These are phyloP conservation scores for Lithocarpus polystachyus DNA, from an alignment of 306 rosid genomes.

Conservation along the genomic window DNA sequence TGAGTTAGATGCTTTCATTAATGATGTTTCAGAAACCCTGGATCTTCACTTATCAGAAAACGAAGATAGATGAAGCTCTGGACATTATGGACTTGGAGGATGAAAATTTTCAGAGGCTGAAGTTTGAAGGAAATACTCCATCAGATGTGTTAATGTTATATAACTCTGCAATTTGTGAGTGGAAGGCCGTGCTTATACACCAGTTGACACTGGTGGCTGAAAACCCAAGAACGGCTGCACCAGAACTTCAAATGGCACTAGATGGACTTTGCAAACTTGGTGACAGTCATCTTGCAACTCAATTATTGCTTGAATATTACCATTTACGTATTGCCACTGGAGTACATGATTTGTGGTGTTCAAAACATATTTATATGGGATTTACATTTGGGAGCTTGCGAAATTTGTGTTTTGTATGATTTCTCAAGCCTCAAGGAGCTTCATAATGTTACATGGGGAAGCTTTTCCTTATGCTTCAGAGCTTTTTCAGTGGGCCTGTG, in stretches of 20 bases:
- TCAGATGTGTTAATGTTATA: slow-evolving; percentile 29
- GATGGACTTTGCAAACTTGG: slow-evolving; percentile 56
- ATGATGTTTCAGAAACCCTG: slow-evolving; percentile 50
- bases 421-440: slow-evolving; percentile 62
- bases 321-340: slow-evolving; percentile 42
- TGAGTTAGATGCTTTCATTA: slow-evolving; percentile 41
- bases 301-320: slow-evolving; percentile 50
- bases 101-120: slow-evolving; percentile 40
- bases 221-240: slow-evolving; percentile 36
- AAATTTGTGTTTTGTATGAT: slow-evolving; percentile 64
- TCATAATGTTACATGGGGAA: slow-evolving; percentile 56
- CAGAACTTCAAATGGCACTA: slow-evolving; percentile 50
- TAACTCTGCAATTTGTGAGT: slow-evolving; percentile 45
- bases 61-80: slow-evolving; percentile 58
- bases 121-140: slow-evolving; percentile 29
- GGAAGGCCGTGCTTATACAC: slow-evolving; percentile 35
- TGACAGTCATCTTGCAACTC: slow-evolving; percentile 46
- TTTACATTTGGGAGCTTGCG: slow-evolving; percentile 47
- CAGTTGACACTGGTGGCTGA: slow-evolving; percentile 42
- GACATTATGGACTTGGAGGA: slow-evolving; percentile 47
- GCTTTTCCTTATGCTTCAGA: slow-evolving; percentile 45
- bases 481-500: slow-evolving; percentile 43
- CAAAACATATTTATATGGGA: slow-evolving; percentile 35
- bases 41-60: slow-evolving; percentile 60
- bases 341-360: slow-evolving; percentile 30